Evolutionary conservation across 1,284 basidiomycete genomes (phyloP).

Genomic region (Mycena citricolor): DNA sequence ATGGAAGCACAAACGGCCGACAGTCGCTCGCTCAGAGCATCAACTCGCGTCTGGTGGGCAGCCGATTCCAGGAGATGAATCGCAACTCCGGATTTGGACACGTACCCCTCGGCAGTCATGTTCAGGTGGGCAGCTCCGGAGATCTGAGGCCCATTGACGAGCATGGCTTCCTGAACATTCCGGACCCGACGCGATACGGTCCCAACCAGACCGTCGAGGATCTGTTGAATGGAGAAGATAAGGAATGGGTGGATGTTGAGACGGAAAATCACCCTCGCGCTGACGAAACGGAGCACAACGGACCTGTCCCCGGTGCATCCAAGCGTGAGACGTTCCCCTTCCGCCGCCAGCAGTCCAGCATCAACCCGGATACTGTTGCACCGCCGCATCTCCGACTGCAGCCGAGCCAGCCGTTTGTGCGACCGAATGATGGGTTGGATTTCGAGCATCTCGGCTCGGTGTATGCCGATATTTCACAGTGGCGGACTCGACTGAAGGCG

Average conservation of each 20-base stretch:
- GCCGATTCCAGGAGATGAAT: conserved; percentile 71
- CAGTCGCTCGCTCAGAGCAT: conserved; percentile 32
- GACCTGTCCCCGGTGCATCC: conserved; percentile 16
- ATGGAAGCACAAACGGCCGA: conserved; percentile 45
- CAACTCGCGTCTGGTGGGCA: conserved; percentile 61
- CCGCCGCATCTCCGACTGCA: conserved; percentile 71
- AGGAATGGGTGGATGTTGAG: conserved; percentile 37
- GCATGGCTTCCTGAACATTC: conserved; percentile 39
- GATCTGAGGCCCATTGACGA: conserved; percentile 40
- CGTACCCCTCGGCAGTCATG: conserved; percentile 62
- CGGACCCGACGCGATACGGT: conserved; percentile 51
- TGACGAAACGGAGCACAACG: conserved; percentile 22
- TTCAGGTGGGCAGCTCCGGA: conserved; percentile 54
- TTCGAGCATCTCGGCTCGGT: conserved; percentile 62
- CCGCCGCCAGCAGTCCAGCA: conserved; percentile 34
- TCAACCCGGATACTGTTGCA: conserved; percentile 39
- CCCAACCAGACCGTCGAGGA: conserved; percentile 48
- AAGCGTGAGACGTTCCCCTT: conserved; percentile 67
- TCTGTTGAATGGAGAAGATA: conserved; percentile 31
- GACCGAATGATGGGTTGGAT: conserved; percentile 66
- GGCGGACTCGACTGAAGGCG: conserved; percentile 65
- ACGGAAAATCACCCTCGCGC: conserved; percentile 34
- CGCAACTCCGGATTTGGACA: conserved; percentile 58
- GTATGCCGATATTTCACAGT: conserved; percentile 66
- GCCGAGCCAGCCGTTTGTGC: conserved; percentile 67